Conservation (phyloP, 345 rosid genomes). For the Chamaenerion angustifolium region DNA sequence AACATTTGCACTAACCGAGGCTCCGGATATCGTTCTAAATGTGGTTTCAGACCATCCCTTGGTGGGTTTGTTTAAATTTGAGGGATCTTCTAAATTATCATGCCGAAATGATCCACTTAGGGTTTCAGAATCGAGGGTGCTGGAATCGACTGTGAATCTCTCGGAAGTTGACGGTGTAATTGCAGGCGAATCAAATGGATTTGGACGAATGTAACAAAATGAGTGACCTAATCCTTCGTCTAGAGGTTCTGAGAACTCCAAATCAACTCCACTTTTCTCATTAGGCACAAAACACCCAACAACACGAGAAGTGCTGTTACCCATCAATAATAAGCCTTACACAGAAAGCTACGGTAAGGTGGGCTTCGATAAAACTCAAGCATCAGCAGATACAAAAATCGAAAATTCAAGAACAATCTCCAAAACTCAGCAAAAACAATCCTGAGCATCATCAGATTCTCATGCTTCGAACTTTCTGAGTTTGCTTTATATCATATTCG, state of each 20-base stretch:
- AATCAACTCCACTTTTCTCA: slow-evolving; percentile 69
- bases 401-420: slow-evolving; percentile 23
- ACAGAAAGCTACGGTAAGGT: slow-evolving; percentile 26
- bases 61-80: slow-evolving; percentile 32
- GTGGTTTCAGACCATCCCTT: slow-evolving; percentile 77
- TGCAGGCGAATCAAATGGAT: slow-evolving; percentile 72
- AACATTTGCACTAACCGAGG: slow-evolving; percentile 95
- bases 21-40: slow-evolving; percentile 89
- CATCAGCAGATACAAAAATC: slow-evolving; percentile 43
- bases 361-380: slow-evolving; percentile 34
- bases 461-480: slow-evolving; percentile 13
- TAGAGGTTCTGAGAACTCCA: slow-evolving; percentile 68
- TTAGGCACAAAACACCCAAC: slow-evolving; percentile 85
- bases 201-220: slow-evolving; percentile 88
- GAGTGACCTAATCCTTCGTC: slow-evolving; percentile 98
- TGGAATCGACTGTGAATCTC: slow-evolving; percentile 91
- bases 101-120: slow-evolving; percentile 76
- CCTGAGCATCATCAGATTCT: slow-evolving; percentile 48
- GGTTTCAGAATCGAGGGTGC: slow-evolving; percentile 84
- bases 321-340: slow-evolving; percentile 39
- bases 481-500: neutral
- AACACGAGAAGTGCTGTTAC: slow-evolving; percentile 92
- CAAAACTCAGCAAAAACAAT: slow-evolving; percentile 38
- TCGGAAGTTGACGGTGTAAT: slow-evolving; percentile 86
- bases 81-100: slow-evolving; percentile 59